Percentiles rank a stretch among this genome's conserved stretches.
phyloP scores from a whole-genome alignment of 83 land plant species.

The Thuja plicata region DNA sequence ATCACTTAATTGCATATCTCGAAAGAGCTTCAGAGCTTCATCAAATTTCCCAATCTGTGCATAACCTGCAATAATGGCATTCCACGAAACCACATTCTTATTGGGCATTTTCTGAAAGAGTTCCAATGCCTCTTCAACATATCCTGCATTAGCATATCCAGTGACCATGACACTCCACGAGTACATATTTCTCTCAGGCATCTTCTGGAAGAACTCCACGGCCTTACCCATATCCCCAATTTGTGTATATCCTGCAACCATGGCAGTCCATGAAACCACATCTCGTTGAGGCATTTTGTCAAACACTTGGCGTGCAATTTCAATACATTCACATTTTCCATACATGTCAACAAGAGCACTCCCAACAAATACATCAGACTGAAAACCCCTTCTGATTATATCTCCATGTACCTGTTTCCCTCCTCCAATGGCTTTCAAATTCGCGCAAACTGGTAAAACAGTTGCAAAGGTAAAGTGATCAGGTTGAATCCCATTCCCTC shows the following conservation, averaged over 20 bases:
- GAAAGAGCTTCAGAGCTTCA: neutral
- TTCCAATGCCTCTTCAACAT: slow-evolving; percentile 47
- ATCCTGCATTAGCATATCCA: slow-evolving; percentile 58
- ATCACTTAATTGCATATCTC: neutral
- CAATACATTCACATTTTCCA: slow-evolving; percentile 50
- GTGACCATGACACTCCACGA: slow-evolving; percentile 54
- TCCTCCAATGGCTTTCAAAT: slow-evolving; percentile 26
- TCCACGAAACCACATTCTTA: neutral
- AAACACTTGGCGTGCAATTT: slow-evolving; percentile 31
- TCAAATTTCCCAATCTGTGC: neutral
- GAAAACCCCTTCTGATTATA: slow-evolving; percentile 43
- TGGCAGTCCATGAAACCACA: slow-evolving; percentile 52
- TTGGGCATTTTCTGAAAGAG: slow-evolving; percentile 25
- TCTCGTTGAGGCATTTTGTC: slow-evolving; percentile 30
- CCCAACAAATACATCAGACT: slow-evolving; percentile 40
- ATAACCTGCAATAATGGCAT: slow-evolving; percentile 4
- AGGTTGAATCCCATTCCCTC: slow-evolving; percentile 16
- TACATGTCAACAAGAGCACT: slow-evolving; percentile 63
- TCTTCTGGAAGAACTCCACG: slow-evolving; percentile 31
- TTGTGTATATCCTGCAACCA: slow-evolving; percentile 51
- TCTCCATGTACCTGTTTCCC: slow-evolving; percentile 52
- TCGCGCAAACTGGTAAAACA: slow-evolving; percentile 43
- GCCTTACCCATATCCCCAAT: slow-evolving; percentile 43
- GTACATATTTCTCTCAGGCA: slow-evolving; percentile 39
- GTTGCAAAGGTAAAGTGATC: slow-evolving; percentile 52